Conservation (phyloP, 345 rosid genomes). For the Salix brachista region DNA sequence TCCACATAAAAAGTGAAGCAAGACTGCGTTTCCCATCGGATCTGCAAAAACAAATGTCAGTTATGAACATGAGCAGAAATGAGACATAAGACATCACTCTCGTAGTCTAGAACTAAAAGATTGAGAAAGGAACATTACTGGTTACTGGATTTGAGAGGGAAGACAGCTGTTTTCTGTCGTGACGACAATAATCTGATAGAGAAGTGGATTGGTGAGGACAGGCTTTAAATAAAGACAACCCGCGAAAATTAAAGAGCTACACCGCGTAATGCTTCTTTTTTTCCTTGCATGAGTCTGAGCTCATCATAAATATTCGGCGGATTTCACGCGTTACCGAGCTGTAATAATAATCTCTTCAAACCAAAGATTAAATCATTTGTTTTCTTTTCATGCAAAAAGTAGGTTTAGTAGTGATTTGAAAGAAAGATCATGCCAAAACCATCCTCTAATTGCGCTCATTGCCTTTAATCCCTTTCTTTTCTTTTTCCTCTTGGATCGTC, state of each 20-base stretch:
- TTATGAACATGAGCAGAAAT: background rate
- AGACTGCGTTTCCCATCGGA: slow-evolving; percentile 15
- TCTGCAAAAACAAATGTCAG: slow-evolving; percentile 6
- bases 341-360: background rate
- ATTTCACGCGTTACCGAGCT: slow-evolving; percentile 19
- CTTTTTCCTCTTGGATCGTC: no score
- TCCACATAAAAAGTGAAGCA: slow-evolving; percentile 10
- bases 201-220: background rate
- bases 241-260: background rate
- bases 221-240: slow-evolving; percentile 6
- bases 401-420: no score
- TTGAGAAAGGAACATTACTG: background rate
- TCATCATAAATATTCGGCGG: slow-evolving; percentile 1
- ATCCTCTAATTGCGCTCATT: no score
- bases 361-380: background rate
- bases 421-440: no score
- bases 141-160: background rate
- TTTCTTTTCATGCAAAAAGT: no score
- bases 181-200: background rate
- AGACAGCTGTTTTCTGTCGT: background rate
- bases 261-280: background rate
- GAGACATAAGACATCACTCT: background rate
- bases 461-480: no score
- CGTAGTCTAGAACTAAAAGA: background rate
- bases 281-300: background rate